Conservation (phyloP, 441 rosid species). For the Corymbia citriodora region DNA sequence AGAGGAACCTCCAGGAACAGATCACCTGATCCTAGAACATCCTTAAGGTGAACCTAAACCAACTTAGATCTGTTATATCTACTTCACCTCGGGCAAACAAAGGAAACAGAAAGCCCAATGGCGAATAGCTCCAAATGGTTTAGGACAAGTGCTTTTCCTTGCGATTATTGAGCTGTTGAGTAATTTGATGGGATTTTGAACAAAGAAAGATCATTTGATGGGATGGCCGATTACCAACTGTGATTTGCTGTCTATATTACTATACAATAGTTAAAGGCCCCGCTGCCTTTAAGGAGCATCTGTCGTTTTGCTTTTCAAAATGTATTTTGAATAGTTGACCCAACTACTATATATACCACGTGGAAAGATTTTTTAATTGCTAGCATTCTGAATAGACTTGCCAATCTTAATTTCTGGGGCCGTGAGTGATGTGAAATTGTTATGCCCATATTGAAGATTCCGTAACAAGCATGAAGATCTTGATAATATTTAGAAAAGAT, state of each 20-base stretch:
- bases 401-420: background rate
- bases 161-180: background rate
- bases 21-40: background rate
- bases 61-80: background rate
- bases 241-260: background rate
- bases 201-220: background rate
- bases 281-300: background rate
- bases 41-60: background rate
- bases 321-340: background rate
- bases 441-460: background rate
- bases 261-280: background rate
- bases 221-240: background rate
- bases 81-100: background rate
- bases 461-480: accelerated
- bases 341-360: accelerated
- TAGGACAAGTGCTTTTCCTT: background rate
- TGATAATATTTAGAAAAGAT: accelerated
- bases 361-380: background rate
- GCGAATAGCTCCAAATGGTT: background rate
- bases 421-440: background rate
- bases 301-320: too few species aligned
- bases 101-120: background rate
- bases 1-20: background rate
- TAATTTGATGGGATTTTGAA: background rate
- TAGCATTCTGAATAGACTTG: accelerated